phyloP scores from a whole-genome alignment of 306 rosid genomes.

The Cicer chorassanicum region DNA sequence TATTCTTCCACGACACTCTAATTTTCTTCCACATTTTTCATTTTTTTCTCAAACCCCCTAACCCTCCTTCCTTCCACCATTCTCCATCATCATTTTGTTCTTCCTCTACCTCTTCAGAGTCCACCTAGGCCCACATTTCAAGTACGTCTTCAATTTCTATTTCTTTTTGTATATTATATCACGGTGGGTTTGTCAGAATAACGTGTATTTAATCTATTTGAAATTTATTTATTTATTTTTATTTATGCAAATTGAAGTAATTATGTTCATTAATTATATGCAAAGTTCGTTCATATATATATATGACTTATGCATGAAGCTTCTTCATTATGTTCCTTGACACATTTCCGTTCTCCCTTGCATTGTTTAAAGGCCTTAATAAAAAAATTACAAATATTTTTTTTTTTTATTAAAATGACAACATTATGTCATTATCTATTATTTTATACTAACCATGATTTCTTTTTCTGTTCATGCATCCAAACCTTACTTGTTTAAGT shows the following conservation, averaged over 20 bases:
- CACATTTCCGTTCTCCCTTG: too few species aligned
- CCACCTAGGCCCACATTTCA: conserved; percentile 20
- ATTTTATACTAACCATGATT: background rate
- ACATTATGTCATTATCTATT: too few species aligned
- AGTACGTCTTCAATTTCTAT: conserved; percentile 5
- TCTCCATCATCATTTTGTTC: background rate
- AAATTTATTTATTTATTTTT: too few species aligned
- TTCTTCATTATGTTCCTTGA: background rate
- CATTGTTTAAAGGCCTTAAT: too few species aligned
- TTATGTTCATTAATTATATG: background rate
- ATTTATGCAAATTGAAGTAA: background rate
- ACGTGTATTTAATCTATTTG: too few species aligned
- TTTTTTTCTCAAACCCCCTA: background rate
- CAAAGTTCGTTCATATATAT: background rate
- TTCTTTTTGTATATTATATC: background rate
- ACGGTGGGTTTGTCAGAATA: too few species aligned
- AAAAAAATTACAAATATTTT: too few species aligned
- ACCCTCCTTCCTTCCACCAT: background rate
- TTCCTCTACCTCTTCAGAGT: conserved; percentile 13
- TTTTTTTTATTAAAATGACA: too few species aligned
- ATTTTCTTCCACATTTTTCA: background rate
- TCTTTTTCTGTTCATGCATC: too few species aligned
- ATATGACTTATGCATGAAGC: background rate
- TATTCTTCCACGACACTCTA: too few species aligned
- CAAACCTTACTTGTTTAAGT: background rate